phyloP scores from a whole-genome alignment of 257 asterid species.

The Solanum verrucosum region DNA sequence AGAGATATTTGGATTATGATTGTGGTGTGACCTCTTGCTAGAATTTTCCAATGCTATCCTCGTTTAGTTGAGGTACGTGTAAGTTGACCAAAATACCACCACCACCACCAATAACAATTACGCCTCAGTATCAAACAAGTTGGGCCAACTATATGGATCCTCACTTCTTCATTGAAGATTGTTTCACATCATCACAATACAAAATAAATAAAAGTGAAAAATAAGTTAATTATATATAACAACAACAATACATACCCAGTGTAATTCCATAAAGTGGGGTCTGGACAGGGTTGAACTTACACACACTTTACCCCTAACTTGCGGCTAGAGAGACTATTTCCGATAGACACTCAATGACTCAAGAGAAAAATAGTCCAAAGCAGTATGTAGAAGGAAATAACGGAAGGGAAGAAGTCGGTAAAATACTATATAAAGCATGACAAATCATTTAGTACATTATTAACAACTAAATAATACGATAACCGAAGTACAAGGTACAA shows the following conservation, averaged over 20 bases:
- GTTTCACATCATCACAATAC: not conserved
- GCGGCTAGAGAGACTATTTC: not conserved
- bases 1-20: not conserved
- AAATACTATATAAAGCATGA: not conserved
- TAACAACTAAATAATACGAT: too few relatives aligned
- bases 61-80: not conserved
- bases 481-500: not conserved
- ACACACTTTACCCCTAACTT: not conserved
- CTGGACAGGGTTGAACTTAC: not conserved
- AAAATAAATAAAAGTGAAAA: not conserved
- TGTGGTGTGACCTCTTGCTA: not conserved
- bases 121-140: not conserved
- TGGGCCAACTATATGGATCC: not conserved
- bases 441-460: not conserved
- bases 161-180: not conserved
- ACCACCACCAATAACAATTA: not conserved
- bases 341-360: not conserved
- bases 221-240: not conserved
- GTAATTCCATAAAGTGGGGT: not conserved
- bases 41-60: not conserved
- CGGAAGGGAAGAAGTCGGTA: not conserved
- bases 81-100: not conserved
- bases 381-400: not conserved
- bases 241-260: not conserved
- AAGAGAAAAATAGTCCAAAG: not conserved